Base-by-base conservation (phyloP, 352 stramenopile species). In the Phytophthora capsici region DNA sequence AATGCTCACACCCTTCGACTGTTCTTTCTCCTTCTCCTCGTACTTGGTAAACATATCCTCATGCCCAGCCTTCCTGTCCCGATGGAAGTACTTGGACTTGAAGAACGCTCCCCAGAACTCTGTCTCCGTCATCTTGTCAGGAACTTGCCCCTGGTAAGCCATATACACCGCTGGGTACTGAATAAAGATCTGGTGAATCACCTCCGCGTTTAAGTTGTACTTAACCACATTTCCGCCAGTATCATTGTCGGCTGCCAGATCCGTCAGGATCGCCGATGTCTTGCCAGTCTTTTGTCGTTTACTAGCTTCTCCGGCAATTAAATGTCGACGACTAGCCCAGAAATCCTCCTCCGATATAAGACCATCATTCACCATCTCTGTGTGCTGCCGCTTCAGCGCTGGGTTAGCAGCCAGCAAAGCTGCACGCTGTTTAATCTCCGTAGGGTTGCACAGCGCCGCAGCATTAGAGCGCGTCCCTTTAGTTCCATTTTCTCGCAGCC, bases 141-240 rank as follows among this genome's bases (percentile, higher is more conserved):
- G 88, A 48, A 96, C 88, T 66, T 94, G 88, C 26, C 73, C 79
- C 65, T 93, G 74, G 69, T 96, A 96, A 28, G 88, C 88, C 38
- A 91, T 73, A 63, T 96, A 87, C 56, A 96, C 86, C 2, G 87
- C 86, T 38, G 88, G 88, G 66, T 94, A 96, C 69, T 96, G 88
- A 51, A 94, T 89, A 34, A 96, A 96, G 57, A 96, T 96, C 73
- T 96, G 88, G 58, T 96, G 88, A 63, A 96, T 94, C 44, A 94
- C 88, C 23, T 96, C 86, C 1, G 86, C 86, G 43, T 96, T 96
- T 46, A 96, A 69, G 38, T 96, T 96, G 70, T 96, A 96, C 71
- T 96, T 96, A 71, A 96, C 82, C 23, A 91, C 82, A 36, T 94
- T 91, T 10, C 84, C 83, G 22, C 76, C 72, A 6, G 79, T 64